Evolutionary conservation across 495 filamentous ascomycete genomes (phyloP).

Genomic region (Talaromyces proteolyticus): DNA sequence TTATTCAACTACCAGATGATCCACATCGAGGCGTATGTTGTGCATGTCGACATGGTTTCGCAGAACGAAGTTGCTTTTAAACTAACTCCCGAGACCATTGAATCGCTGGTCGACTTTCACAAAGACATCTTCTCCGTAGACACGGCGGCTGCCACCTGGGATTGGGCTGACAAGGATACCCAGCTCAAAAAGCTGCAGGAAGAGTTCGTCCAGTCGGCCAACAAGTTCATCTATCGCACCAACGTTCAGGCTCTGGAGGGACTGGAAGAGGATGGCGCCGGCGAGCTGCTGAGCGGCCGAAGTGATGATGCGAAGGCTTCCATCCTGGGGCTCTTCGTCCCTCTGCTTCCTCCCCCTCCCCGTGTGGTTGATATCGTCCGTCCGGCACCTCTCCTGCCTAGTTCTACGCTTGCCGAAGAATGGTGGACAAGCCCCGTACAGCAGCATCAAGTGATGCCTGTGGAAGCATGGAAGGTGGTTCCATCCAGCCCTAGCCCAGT

Average conservation of each 20-base stretch:
- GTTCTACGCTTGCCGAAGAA: constrained; percentile 67
- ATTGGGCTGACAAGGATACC: constrained; percentile 94
- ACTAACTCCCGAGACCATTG: constrained; percentile 95
- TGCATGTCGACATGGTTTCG: constrained; percentile 98
- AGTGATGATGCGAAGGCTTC: constrained; percentile 90
- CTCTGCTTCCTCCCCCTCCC: constrained; percentile 87
- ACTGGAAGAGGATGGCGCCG: constrained; percentile 92
- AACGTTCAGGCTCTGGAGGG: constrained; percentile 88
- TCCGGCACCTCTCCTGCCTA: constrained; percentile 78
- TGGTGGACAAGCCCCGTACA: constrained; percentile 66
- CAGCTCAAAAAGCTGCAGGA: constrained; percentile 98
- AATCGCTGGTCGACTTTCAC: constrained; percentile 91
- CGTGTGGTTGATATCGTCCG: constrained; percentile 88
- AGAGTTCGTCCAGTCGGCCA: constrained; percentile 93
- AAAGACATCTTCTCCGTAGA: constrained; percentile 94
- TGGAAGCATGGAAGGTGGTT: constrained; percentile 91
- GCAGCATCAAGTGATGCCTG: constrained; percentile 54
- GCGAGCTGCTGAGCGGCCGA: constrained; percentile 85
- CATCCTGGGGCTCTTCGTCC: constrained; percentile 80
- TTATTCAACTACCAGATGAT: constrained; percentile 92
- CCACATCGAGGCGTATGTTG: constrained; percentile 95
- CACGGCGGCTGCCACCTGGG: constrained; percentile 80
- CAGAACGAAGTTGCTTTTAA: constrained; percentile 98
- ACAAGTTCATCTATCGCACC: constrained; percentile 94
- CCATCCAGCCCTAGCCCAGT: constrained; percentile 77